These are phyloP conservation scores for Tricholoma sp. DNA, from an alignment of 768 basidiomycete genomes.

Conservation along the genomic window DNA sequence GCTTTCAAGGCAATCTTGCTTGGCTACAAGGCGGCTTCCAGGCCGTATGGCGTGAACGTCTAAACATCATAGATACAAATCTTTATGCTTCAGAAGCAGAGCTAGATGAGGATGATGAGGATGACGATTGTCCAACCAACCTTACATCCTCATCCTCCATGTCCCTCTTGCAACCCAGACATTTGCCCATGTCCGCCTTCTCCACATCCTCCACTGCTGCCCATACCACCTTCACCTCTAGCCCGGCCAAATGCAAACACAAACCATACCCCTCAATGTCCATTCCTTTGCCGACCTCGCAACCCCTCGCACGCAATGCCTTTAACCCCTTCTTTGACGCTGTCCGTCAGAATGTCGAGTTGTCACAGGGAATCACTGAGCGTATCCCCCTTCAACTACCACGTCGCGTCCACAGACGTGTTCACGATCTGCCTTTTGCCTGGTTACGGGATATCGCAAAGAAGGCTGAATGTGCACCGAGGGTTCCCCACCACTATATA, in stretches of 20 bases:
- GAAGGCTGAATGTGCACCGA: constrained; percentile 10
- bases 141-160: constrained; percentile 7
- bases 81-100: constrained; percentile 47
- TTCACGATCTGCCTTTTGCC: constrained; percentile 70
- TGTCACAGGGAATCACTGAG: constrained; percentile 69
- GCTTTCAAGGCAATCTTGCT: constrained; percentile 52
- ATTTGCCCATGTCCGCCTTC: constrained; percentile 63
- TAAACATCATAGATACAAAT: constrained; percentile 46
- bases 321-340: constrained; percentile 95
- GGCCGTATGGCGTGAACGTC: constrained; percentile 52
- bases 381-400: constrained; percentile 70
- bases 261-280: constrained; percentile 15
- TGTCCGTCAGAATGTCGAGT: constrained; percentile 83
- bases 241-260: constrained; percentile 8
- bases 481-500: constrained; percentile 10
- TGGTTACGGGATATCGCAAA: constrained; percentile 74
- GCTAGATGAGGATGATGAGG: constrained; percentile 51
- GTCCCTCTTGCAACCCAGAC: constrained; percentile 45
- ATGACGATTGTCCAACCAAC: constrained; percentile 20
- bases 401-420: constrained; percentile 45
- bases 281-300: constrained; percentile 15
- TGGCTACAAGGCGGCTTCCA: constrained; percentile 87
- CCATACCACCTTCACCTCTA: constrained; percentile 28
- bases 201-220: constrained; percentile 42
- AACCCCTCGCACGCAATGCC: constrained; percentile 25